These are phyloP conservation scores for Chenopodium quinoa DNA, from an alignment of 148 eudicot species.

Conservation along the genomic window DNA sequence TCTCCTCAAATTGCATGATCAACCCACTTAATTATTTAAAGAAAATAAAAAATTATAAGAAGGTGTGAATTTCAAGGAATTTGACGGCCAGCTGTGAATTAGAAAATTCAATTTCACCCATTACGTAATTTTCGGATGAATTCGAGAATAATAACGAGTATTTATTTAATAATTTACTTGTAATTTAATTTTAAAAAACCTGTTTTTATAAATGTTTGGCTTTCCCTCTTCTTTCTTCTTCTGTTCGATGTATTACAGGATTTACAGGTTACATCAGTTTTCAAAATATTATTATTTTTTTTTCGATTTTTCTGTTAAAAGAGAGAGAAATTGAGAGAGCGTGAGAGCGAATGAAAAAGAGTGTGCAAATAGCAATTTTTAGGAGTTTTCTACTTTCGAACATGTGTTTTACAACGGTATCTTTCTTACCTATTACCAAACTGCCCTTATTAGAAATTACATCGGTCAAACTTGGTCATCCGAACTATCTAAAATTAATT, in stretches of 20 bases:
- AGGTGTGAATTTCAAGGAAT: not conserved
- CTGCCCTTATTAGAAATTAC: too few species aligned
- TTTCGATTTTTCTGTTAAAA: not conserved
- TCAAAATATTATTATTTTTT: not conserved
- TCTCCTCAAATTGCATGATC: constrained; percentile 20
- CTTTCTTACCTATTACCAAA: too few species aligned
- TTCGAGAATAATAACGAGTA: too few species aligned
- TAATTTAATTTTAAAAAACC: not conserved
- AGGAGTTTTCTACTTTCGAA: too few species aligned
- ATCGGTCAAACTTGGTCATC: too few species aligned
- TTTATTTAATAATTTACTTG: too few species aligned
- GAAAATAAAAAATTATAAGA: not conserved
- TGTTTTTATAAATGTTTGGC: not conserved
- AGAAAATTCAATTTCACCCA: not conserved
- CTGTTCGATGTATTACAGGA: not conserved
- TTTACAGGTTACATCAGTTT: not conserved
- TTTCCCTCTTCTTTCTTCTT: not conserved
- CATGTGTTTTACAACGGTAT: too few species aligned
- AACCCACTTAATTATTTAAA: not conserved
- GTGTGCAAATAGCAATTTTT: too few species aligned
- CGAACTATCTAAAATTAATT: too few species aligned
- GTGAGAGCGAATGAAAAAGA: too few species aligned
- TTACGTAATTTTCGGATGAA: not conserved
- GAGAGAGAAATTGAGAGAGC: too few species aligned
- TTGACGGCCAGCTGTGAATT: not conserved